Evolutionary conservation across 345 rosid species (phyloP), one percentile per base, ranked within the genome.

Genomic region (Citrus hindsii): DNA sequence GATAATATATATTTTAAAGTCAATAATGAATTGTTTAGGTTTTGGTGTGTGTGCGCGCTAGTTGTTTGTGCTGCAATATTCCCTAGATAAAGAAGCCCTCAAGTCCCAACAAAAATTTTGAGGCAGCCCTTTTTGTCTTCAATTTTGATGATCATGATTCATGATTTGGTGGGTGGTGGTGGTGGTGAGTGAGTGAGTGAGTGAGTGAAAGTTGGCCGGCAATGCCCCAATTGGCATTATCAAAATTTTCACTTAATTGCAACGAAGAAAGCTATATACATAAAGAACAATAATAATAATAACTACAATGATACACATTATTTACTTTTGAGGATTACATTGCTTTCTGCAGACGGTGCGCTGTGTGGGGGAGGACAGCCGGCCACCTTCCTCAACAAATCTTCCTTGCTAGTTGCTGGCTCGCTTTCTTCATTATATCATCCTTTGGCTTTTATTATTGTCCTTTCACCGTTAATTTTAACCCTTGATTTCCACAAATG

Each of bases 161-260:
- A 69, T 79, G 79, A 48, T 61, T 65, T 72, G 76, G 64, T 56
- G 78, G 27, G 18, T 18, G 19, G 2, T 16, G 35, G 3, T 32
- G 42, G 38, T 5, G 42, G 67, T 60, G 78, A 68, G 82, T 60
- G 71, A 73, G 82, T 60, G 71, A 73, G n/a, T 6, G 19, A 59
- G 65, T 61, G 79, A 76, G 82, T 60, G 71, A 73, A 79, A 59
- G 84, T 30, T 69, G 69, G 56, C 38, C 18, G 9, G 13, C 62
- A 61, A 24, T 24, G 28, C 37, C 46, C 38, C 67, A 63, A 16
- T 63, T 63, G 67, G 7, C 21, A 51, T 73, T 30, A 71, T 84
- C 86, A 82, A 72, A 21, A 48, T 53, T 13, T 68, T 67, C 82
- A 83, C 86, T 88, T 66, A 46, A 88, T 86, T 82, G 77, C 86